A percentile compares a stretch with the other conserved stretches of the same genome.
phyloP scores from a whole-genome alignment of 805 yeast species.

The Metschnikowia gelsemii region DNA sequence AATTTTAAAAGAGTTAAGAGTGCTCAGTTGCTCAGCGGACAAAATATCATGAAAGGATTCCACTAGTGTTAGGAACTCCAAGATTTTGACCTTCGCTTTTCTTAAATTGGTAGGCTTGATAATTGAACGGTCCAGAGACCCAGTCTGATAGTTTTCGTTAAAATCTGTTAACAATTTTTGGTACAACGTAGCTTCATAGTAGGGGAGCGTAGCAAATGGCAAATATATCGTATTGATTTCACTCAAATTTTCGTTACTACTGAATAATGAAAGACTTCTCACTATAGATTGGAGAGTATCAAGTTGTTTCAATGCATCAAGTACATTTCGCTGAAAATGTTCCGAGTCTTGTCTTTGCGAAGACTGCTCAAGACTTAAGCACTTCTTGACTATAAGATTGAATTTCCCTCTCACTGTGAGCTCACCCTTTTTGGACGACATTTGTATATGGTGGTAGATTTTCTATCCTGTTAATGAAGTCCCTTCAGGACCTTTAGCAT shows the following conservation, averaged over 20 bases:
- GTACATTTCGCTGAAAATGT: slow-evolving; percentile 41
- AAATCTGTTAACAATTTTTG: slow-evolving; percentile 16
- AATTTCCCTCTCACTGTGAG: slow-evolving; percentile 16
- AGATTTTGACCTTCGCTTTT: slow-evolving; percentile 39
- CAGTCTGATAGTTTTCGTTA: slow-evolving; percentile 17
- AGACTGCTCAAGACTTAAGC: slow-evolving; percentile 13
- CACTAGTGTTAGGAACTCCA: slow-evolving; percentile 30
- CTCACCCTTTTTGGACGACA: slow-evolving; percentile 1
- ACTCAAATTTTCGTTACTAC: slow-evolving; percentile 66
- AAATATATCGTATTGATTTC: slow-evolving; percentile 67
- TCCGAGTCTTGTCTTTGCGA: slow-evolving; percentile 41
- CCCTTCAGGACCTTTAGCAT: background rate
- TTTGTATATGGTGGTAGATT: background rate
- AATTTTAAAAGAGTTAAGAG: slow-evolving; percentile 41
- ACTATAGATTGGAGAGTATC: slow-evolving; percentile 45
- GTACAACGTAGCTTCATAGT: slow-evolving; percentile 46
- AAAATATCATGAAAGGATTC: slow-evolving; percentile 31
- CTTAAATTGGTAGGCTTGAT: slow-evolving; percentile 28
- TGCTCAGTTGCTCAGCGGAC: slow-evolving; percentile 33
- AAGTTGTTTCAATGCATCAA: slow-evolving; percentile 40
- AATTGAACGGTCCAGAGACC: background rate
- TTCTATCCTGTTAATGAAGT: background rate
- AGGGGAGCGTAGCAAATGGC: slow-evolving; percentile 59
- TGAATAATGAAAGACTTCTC: slow-evolving; percentile 57
- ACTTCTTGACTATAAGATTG: slow-evolving; percentile 4